These are phyloP conservation scores for Solanum pimpinellifolium DNA, from an alignment of 257 asterid species.

Conservation along the genomic window DNA sequence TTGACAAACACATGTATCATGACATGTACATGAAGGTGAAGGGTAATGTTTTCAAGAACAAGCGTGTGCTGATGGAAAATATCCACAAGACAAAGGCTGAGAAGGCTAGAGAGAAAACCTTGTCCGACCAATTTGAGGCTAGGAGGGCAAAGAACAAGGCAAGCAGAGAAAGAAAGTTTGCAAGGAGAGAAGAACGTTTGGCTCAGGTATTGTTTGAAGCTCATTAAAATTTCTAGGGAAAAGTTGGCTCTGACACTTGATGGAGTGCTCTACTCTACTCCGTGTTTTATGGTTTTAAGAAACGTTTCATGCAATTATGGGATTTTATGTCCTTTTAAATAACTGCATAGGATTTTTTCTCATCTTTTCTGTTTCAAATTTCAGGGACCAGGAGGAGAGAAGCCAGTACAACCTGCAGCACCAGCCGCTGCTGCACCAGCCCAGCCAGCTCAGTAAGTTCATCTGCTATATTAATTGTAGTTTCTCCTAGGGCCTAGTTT, in stretches of 20 bases:
- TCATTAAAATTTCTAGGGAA: neutral
- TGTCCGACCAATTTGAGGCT: neutral
- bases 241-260: neutral
- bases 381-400: slow-evolving; percentile 12
- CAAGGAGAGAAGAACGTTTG: neutral
- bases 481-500: neutral
- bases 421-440: neutral
- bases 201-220: neutral
- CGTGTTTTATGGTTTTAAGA: neutral
- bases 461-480: neutral
- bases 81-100: neutral
- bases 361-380: neutral
- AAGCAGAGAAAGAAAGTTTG: neutral
- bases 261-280: neutral
- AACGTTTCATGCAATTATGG: too few relatives aligned
- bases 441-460: slow-evolving; percentile 4
- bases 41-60: slow-evolving; percentile 1
- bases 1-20: neutral
- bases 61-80: slow-evolving; percentile 3
- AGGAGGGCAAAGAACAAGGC: slow-evolving; percentile 3
- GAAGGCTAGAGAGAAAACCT: neutral
- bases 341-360: neutral
- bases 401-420: neutral
- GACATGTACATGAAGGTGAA: slow-evolving; percentile 1
- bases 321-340: too few relatives aligned